phyloP scores from a whole-genome alignment of 495 filamentous ascomycete genomes.

The Hypomontagnella submonticulosa region DNA sequence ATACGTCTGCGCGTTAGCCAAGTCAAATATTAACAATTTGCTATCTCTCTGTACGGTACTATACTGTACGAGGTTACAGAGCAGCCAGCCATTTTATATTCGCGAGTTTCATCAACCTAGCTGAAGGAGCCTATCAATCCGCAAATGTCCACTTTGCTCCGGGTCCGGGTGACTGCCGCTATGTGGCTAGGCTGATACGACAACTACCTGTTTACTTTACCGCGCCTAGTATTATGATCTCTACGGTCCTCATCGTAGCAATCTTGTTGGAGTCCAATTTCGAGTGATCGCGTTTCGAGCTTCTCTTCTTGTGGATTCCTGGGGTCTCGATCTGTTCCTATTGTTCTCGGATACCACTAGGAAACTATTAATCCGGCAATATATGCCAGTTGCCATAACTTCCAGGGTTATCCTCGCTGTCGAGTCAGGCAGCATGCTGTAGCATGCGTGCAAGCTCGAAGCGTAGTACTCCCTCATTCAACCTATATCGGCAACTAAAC shows the following conservation, averaged over 20 bases:
- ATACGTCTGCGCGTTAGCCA: background rate
- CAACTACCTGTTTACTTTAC: background rate
- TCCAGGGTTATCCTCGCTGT: too few relatives aligned
- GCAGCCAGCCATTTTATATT: constrained; percentile 8
- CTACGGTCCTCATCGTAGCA: constrained; percentile 10
- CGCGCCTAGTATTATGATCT: background rate
- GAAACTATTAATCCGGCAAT: too few relatives aligned
- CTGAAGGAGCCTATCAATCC: constrained; percentile 2
- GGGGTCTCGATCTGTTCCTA: background rate
- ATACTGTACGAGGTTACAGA: constrained; percentile 20
- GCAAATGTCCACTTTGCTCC: constrained; percentile 1
- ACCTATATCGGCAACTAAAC: background rate
- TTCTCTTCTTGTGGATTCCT: background rate
- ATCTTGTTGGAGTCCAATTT: constrained; percentile 24
- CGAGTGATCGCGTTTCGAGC: constrained; percentile 3
- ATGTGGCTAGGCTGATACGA: constrained; percentile 22
- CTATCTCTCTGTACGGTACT: background rate
- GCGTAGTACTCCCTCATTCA: background rate
- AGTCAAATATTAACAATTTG: background rate
- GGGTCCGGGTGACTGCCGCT: constrained; percentile 5
- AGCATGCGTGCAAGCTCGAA: background rate
- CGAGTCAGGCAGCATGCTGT: too few relatives aligned
- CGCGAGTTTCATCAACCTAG: constrained; percentile 30
- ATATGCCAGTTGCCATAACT: too few relatives aligned
- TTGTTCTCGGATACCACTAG: background rate